Percentiles rank a stretch among this genome's conserved stretches.
Evolutionary conservation across 331 rosid species (phyloP).

Genomic region (Arachis monticola): DNA sequence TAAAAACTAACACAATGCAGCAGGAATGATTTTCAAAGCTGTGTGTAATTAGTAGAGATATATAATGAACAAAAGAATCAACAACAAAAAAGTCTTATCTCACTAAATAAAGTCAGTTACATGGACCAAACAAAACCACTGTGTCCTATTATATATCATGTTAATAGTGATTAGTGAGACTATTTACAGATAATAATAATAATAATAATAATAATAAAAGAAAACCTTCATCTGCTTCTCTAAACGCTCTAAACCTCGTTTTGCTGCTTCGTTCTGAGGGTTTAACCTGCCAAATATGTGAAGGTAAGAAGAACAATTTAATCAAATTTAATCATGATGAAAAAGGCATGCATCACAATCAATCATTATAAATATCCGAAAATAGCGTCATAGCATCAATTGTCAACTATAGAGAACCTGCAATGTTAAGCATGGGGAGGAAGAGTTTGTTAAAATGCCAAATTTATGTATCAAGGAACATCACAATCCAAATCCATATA

Average conservation of each 20-base stretch:
- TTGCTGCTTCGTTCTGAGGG: conserved; percentile 93
- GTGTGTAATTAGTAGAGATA: conserved; percentile 26
- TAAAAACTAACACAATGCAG: conserved; percentile 30
- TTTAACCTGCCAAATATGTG: conserved; percentile 70
- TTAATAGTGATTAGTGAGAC: conserved; percentile 47
- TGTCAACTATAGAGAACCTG: conserved; percentile 9
- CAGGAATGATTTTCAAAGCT: conserved; percentile 20
- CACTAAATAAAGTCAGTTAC: no score
- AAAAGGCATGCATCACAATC: conserved; percentile 24
- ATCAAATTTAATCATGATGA: conserved; percentile 13
- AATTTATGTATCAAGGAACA: conserved; percentile 5
- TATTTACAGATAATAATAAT: conserved; percentile 38
- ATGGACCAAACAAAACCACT: no score
- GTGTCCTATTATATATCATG: no score
- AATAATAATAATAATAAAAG: conserved; percentile 2
- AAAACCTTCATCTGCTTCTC: conserved; percentile 98
- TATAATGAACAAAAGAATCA: conserved; percentile 4
- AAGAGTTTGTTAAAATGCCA: background rate
- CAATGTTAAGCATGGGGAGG: background rate
- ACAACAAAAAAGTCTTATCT: conserved; percentile 5
- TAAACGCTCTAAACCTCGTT: conserved; percentile 89
- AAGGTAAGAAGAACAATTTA: conserved; percentile 21
- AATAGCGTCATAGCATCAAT: background rate
- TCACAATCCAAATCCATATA: background rate
- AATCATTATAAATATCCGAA: background rate